Evolutionary conservation across 2,329 filamentous ascomycete species (phyloP), one percentile per base, ranked within the genome.

Genomic region (Fonsecaea nubica): DNA sequence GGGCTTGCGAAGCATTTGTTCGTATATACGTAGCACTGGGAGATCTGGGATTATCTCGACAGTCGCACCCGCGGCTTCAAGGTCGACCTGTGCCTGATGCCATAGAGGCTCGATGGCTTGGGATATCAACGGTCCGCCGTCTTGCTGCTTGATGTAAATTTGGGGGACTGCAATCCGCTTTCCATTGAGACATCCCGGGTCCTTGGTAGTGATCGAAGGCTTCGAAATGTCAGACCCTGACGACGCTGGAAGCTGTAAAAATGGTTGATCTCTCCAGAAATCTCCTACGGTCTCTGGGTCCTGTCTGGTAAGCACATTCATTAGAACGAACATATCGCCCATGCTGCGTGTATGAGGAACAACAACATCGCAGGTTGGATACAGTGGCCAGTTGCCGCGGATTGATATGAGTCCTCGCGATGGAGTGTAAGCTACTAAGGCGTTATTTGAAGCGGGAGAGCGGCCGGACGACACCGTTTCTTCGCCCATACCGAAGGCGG

Each of bases 381-480:
- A 87, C 1, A 88, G 74, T 2, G 86, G 85, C 81, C 84, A 86
- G 5, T 82, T 75, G 0, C 86, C 86, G 1, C 84, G 78, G 8
- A 82, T 80, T 1, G 84, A 82, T 15, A 88, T 76, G 0, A 84
- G 67, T 0, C 84, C 84, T 45, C 82, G 78, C 0, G 84, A 87
- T 0, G 86, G 85, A 0, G 86, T 85, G 62, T 87, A 87, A 0
- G 81, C 84, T 0, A 87, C 78, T 2, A 87, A 74, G 0, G 78
- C 82, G 71, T 87, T 87, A 68, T 87, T 87, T 0, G 82, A 85
- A 0, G 85, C 85, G 0, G 85, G 86, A 2, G 83, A 83, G 2
- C 86, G 78, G 0, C 86, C 86, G 0, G 84, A 86, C 0, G 83
- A 85, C 0, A 87, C 83, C 0, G 85, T 86, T 72, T 88, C 86